Base-by-base conservation (phyloP, 805 yeast species). In the Metschnikowia colocasiae region DNA sequence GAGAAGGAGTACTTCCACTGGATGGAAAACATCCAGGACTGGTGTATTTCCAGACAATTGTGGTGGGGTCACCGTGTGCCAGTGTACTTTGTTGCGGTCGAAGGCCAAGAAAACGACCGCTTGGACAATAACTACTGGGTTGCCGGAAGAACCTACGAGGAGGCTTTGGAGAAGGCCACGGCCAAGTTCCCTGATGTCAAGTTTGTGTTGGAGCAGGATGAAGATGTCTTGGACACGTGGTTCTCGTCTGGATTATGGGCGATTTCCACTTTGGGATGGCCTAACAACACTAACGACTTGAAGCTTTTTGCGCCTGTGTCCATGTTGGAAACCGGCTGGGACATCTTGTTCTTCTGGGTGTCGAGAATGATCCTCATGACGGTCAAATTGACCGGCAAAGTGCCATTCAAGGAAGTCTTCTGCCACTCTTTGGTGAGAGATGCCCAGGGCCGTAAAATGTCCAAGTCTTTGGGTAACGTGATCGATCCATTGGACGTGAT, bases 41-140 rank as follows among this genome's bases (percentile, higher is more conserved):
- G 99, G 99, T 94, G 99, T 82, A 89, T 94, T 54, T 94, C 98
- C 18, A 87, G 99, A 72, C 85, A 80, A 64, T 75, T 80, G 61
- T 80, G 85, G 85, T 87, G 95, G 95, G 99, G 99, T 57, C 99
- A 94, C 74, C 83, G 98, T 73, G 87, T 96, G 71, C 99, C 99
- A 23, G 96, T 87, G 36, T 94, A 94, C 73, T 87, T 88, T 58
- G 88, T 90, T 51, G 74, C 78, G 46, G 73, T 92, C 48, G 95
- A 88, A 61, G 95, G 92, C 48, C 77, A 79, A 59, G 83, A 78
- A 49, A 79, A 81, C 56, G 83, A 79, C 53, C 68, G 74, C 51
- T 73, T 69, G 51, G 85, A 83, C 64, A 87, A 84, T 57, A 70
- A 76, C 32, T 85, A 75, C 74, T 94, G 98, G 98, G 81, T 94